Base-by-base conservation (phyloP, 192 early-diverging fungal genomes). In the Backusella sp. region DNA sequence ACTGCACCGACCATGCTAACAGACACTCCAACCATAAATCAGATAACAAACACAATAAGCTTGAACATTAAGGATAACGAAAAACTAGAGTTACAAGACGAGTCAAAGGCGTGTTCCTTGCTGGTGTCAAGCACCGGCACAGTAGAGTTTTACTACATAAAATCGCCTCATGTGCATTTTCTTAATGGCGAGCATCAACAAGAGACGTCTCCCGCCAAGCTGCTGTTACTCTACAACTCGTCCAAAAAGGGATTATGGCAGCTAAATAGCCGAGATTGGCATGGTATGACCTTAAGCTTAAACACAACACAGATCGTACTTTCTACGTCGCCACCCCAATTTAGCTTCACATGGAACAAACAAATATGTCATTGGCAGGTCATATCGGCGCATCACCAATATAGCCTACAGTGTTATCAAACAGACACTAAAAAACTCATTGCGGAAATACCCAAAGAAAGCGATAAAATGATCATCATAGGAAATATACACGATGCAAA, bases 311-410 rank as follows among this genome's bases (percentile, higher is more conserved):
- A 41, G 11, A 71, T 49, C 17, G 39, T 49, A n/a, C 70, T 71
- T 19, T 71, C 70, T 14, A 71, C 70, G 26, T 41, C 70, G 26
- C 70, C 70, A 41, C 70, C 70, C 19, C 70, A 71, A 44, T 71
- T 71, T 49, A 71, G 70, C 19, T 71, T 71, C 44, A 49, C 70
- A 41, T 71, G 35, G 35, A 71, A 71, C 30, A 71, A 71, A 49
- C 39, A 49, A 44, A 30, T 71, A 42, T 71, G 42, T 71, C 70
- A 71, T 32, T 71, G 70, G 70, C 70, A 71, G 32, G 70, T 71
- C 14, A 71, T 30, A 71, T 26, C 26, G 4, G n/a, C 70, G 1
- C 15, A 30, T 41, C n/a, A 71, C 42, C 21, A 71, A 46, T 71
- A 71, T 30, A 46, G 26, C 9, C 9, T 71, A 32, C 35, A 71